Evolutionary conservation across 768 basidiomycete species (phyloP), one percentile per base, ranked within the genome.

Genomic region (Tulasnella sp.): DNA sequence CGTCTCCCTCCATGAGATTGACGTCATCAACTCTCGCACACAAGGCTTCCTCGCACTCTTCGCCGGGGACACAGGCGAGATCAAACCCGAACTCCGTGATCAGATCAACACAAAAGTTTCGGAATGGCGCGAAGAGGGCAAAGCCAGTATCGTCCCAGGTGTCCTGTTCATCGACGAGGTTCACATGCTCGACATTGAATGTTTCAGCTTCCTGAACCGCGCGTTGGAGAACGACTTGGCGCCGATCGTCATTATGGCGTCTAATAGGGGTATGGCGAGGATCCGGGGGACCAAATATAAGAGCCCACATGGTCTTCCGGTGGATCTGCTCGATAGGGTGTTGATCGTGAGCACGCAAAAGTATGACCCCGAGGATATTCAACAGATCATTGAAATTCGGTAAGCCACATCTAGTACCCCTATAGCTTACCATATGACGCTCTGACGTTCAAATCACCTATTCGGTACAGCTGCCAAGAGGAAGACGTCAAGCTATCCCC

Each of bases 141-240:
- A 98, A 71, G 94, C 94, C 1, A 92, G 92, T 69, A 91, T 98
- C 60, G 87, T 98, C 2, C 94, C 94, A 38, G 94, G 94, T 2
- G 90, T 96, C n/a, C 76, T 96, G 11, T 97, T 97, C 76, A 96
- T 97, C 65, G 94, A 98, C 72, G 94, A 97, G 73, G 94, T 97
- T 11, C 94, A 98, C 76, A 99, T 99, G 94, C 83, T 99, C 64
- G 94, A 99, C 70, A 97, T 99, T 63, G 94, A 98, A 70, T 97
- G 94, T 69, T 98, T 98, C 76, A 96, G 93, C 5, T 99, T 93
- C 79, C 76, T 99, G 61, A 99, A 99, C 70, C 83, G 94, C 31
- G 94, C 94, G 1, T 76, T 99, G 49, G 94, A 99, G 69, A 84
- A 84, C 61, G 93, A 94, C 62, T 77, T 98, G 0, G 84, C 94